These are phyloP conservation scores for Tritrichomonas foetus DNA, from an alignment of 208 protist species.

Conservation along the genomic window DNA sequence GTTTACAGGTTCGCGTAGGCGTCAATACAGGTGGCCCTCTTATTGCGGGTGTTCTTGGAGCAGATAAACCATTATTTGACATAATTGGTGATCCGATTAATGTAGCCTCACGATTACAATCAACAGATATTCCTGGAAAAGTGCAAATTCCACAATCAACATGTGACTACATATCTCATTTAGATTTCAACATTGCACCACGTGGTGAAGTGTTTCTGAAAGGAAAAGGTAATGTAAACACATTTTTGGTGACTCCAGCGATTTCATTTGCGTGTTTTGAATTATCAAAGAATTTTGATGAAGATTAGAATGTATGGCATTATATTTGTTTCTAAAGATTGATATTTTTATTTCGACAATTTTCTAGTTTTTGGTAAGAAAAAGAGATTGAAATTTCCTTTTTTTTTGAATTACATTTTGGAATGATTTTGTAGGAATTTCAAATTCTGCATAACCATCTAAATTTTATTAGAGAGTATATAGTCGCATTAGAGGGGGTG, in stretches of 20 bases:
- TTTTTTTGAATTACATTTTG: too few relatives aligned
- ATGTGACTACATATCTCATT: not conserved
- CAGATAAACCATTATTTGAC: not conserved
- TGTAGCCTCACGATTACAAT: not conserved
- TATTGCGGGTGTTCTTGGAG: conserved; percentile 6
- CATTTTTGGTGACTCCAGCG: not conserved
- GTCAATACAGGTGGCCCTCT: not conserved
- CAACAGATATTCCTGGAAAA: not conserved
- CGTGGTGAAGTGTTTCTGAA: not conserved
- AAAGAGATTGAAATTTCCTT: too few relatives aligned
- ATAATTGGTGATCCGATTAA: conserved; percentile 31
- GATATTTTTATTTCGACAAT: not conserved
- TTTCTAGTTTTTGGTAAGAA: too few relatives aligned
- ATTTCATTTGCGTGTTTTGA: not conserved
- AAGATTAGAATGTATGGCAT: not conserved
- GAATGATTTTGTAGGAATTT: too few relatives aligned
- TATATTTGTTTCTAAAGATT: not conserved
- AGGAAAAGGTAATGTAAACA: not conserved
- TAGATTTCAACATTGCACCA: not conserved
- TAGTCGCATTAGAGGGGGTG: too few relatives aligned
- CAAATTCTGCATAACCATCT: too few relatives aligned
- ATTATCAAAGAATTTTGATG: not conserved
- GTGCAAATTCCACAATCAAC: not conserved
- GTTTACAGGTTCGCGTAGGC: not conserved
- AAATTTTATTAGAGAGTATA: too few relatives aligned